phyloP scores from a whole-genome alignment of 345 rosid genomes.

The Adansonia digitata region DNA sequence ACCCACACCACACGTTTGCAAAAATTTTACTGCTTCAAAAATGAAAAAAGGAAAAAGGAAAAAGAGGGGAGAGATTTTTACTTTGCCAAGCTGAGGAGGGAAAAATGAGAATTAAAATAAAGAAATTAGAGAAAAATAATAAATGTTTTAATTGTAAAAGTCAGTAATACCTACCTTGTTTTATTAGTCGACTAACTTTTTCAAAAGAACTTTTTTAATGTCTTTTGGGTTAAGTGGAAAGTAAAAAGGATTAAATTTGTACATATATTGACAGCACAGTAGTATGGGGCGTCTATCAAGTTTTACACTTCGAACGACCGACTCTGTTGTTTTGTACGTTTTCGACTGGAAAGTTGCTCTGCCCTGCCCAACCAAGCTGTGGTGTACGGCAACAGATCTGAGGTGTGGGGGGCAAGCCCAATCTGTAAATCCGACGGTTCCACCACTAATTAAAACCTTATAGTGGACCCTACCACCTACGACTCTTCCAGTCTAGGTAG shows the following conservation, averaged over 20 bases:
- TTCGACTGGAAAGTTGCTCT: neutral
- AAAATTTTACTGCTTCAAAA: neutral
- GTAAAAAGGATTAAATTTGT: neutral
- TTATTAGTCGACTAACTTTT: neutral
- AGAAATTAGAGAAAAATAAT: neutral
- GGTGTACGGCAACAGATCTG: slow-evolving; percentile 2
- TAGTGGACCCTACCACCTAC: slow-evolving; percentile 14
- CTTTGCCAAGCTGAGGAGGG: no score
- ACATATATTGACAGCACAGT: no score
- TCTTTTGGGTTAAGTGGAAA: neutral
- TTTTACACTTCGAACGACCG: neutral
- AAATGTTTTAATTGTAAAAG: no score
- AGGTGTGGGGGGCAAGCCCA: neutral
- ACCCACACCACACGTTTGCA: neutral
- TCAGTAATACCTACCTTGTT: neutral
- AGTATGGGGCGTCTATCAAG: no score
- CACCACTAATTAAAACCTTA: slow-evolving; percentile 1
- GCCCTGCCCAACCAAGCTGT: neutral
- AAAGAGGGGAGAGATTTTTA: no score
- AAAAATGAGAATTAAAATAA: no score
- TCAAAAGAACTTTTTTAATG: neutral
- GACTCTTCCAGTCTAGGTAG: neutral
- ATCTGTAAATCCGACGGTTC: slow-evolving; percentile 11
- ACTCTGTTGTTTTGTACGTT: neutral
- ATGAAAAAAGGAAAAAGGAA: no score